Conservation (phyloP, 1,139 yeast genomes). For the Saccharomyces uvarum region DNA sequence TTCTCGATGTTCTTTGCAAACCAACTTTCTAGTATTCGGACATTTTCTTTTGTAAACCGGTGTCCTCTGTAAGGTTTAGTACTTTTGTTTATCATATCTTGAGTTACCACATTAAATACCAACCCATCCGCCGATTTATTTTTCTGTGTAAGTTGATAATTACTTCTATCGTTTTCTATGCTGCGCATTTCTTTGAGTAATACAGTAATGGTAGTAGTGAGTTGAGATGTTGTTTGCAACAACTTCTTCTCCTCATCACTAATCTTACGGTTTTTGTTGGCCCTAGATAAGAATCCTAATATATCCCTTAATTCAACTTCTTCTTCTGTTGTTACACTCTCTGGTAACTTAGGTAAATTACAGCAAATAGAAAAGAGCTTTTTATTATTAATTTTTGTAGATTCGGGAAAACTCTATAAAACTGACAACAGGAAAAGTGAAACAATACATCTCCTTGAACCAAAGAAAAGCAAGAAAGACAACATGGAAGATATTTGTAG, state of each 20-base stretch:
- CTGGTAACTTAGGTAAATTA: slow-evolving; percentile 1
- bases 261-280: slow-evolving; percentile 1
- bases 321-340: slow-evolving; percentile 1
- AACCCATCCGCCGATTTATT: slow-evolving; percentile 2
- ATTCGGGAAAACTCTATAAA: neutral
- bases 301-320: slow-evolving; percentile 1
- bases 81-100: slow-evolving; percentile 2
- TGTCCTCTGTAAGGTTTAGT: slow-evolving; percentile 14
- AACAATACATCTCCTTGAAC: neutral
- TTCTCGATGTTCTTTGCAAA: slow-evolving; percentile 12
- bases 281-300: slow-evolving; percentile 1
- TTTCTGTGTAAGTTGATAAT: slow-evolving; percentile 1
- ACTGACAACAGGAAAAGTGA: neutral
- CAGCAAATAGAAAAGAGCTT: slow-evolving; percentile 1
- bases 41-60: slow-evolving; percentile 16
- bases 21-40: slow-evolving; percentile 18
- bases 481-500: neutral
- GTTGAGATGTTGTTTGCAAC: slow-evolving; percentile 1
- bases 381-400: neutral
- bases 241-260: slow-evolving; percentile 1
- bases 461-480: neutral
- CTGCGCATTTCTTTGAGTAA: slow-evolving; percentile 2
- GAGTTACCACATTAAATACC: slow-evolving; percentile 5
- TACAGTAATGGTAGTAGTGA: slow-evolving; percentile 1
- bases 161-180: slow-evolving; percentile 7